Conservation (phyloP, 1,139 yeast genomes). For the Hemisphaericaspora xylanilytica region DNA sequence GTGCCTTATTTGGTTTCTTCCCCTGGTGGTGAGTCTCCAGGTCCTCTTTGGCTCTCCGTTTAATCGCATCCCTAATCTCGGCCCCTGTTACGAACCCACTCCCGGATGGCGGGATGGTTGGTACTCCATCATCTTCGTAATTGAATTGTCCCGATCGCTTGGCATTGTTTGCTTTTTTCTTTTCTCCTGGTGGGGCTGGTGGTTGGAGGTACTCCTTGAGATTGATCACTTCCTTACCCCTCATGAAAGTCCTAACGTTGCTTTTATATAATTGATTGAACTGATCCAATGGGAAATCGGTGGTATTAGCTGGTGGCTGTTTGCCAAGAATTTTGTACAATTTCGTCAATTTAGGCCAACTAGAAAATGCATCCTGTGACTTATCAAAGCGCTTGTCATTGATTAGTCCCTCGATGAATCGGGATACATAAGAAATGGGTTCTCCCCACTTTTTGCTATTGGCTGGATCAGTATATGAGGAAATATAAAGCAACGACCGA, state of each 20-base stretch:
- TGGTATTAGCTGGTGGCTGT: conserved; percentile 6
- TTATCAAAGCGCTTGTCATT: conserved; percentile 1
- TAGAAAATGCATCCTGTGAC: conserved; percentile 21
- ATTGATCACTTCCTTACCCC: conserved; percentile 7
- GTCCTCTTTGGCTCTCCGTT: background rate
- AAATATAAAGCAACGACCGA: conserved; percentile 40
- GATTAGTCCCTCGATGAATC: conserved; percentile 26
- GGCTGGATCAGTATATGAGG: conserved; percentile 30
- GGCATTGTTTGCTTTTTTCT: background rate
- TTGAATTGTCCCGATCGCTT: background rate
- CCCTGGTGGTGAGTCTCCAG: background rate
- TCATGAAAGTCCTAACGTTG: conserved; percentile 13
- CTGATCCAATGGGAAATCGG: conserved; percentile 59
- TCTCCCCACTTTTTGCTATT: conserved; percentile 20
- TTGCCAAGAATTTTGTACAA: conserved; percentile 20
- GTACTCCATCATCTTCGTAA: background rate
- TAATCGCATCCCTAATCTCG: too few species aligned
- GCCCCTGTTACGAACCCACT: too few species aligned
- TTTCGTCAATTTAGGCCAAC: conserved; percentile 14
- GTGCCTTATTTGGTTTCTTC: conserved; percentile 20
- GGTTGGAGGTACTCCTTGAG: background rate
- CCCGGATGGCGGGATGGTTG: too few species aligned
- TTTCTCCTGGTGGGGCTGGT: background rate
- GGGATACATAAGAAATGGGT: conserved; percentile 25
- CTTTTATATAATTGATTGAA: conserved; percentile 47